Conservation (phyloP, 192 early-diverging fungal species). For the Lunasporangiospora selenospora region DNA sequence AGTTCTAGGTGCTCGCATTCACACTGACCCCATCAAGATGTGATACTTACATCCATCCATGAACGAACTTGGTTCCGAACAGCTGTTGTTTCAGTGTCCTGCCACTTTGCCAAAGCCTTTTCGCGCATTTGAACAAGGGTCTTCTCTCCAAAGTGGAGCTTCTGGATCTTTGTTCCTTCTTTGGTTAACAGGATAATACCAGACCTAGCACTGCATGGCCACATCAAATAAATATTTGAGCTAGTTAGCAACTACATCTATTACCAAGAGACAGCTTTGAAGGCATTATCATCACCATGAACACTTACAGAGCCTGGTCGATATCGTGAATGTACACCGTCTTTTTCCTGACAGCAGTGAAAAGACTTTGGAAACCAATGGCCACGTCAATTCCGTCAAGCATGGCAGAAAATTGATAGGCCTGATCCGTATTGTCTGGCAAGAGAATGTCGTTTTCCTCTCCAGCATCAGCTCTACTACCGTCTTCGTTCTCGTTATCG, state of each 20-base stretch:
- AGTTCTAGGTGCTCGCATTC: constrained; percentile 14
- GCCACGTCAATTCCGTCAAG: constrained; percentile 11
- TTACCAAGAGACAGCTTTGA: constrained; percentile 5
- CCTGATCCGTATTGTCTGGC: constrained; percentile 16
- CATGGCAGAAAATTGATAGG: constrained; percentile 6
- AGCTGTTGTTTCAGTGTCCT: constrained; percentile 15
- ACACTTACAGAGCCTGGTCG: constrained; percentile 35
- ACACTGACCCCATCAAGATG: constrained; percentile 3
- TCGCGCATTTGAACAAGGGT: constrained; percentile 29
- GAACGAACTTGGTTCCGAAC: constrained; percentile 13
- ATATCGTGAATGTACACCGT: constrained; percentile 16
- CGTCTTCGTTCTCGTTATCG: constrained; percentile 6
- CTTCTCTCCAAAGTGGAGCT: constrained; percentile 20
- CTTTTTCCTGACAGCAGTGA: constrained; percentile 8
- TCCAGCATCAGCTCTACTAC: constrained; percentile 1
- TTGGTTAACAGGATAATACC: constrained; percentile 20
- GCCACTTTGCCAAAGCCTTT: constrained; percentile 30
- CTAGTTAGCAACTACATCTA: constrained; percentile 18
- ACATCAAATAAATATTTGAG: constrained; percentile 17
- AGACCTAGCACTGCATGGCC: constrained; percentile 24
- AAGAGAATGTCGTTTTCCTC: constrained; percentile 20
- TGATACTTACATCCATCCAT: constrained; percentile 40
- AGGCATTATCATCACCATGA: constrained; percentile 2
- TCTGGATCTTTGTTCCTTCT: constrained; percentile 24
- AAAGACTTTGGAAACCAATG: constrained; percentile 17